Evolutionary conservation across 2,329 filamentous ascomycete genomes (phyloP).

Genomic region (Davidsoniella neocaledoniae): DNA sequence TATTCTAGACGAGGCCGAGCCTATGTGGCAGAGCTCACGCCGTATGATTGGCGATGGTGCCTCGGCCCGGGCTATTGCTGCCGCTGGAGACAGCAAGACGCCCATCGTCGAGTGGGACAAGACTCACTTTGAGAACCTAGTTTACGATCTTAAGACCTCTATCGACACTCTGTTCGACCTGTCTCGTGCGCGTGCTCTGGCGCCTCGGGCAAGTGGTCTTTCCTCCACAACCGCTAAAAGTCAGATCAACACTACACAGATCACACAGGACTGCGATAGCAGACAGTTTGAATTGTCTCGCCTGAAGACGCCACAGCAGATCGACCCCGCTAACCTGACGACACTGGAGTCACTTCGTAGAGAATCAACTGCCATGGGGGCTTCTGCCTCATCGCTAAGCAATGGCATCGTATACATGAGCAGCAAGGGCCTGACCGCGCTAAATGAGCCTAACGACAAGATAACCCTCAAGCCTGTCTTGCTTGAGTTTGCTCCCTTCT

Average conservation of each 20-base stretch:
- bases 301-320: slow-evolving; percentile 43
- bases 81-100: slow-evolving; percentile 34
- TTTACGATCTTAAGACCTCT: slow-evolving; percentile 56
- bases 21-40: slow-evolving; percentile 46
- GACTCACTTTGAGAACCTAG: slow-evolving; percentile 55
- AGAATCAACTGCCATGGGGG: slow-evolving; percentile 2
- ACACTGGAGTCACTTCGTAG: slow-evolving; percentile 20
- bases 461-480: slow-evolving; percentile 31
- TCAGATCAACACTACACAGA: slow-evolving; percentile 18
- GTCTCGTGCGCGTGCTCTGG: slow-evolving; percentile 44
- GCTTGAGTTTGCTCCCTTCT: slow-evolving; percentile 53
- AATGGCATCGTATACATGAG: slow-evolving; percentile 25
- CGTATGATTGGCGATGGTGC: neutral
- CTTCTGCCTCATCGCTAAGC: neutral
- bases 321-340: slow-evolving; percentile 37
- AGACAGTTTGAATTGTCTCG: slow-evolving; percentile 41
- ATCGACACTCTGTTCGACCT: slow-evolving; percentile 69
- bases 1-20: slow-evolving; percentile 59
- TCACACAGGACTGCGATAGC: slow-evolving; percentile 26
- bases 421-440: slow-evolving; percentile 22
- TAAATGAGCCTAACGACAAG: neutral
- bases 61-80: slow-evolving; percentile 12
- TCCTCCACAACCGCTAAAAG: neutral
- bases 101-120: slow-evolving; percentile 50
- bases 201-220: slow-evolving; percentile 15